Conservation (phyloP, 768 basidiomycete genomes). For the Lactarius hatsudake region DNA sequence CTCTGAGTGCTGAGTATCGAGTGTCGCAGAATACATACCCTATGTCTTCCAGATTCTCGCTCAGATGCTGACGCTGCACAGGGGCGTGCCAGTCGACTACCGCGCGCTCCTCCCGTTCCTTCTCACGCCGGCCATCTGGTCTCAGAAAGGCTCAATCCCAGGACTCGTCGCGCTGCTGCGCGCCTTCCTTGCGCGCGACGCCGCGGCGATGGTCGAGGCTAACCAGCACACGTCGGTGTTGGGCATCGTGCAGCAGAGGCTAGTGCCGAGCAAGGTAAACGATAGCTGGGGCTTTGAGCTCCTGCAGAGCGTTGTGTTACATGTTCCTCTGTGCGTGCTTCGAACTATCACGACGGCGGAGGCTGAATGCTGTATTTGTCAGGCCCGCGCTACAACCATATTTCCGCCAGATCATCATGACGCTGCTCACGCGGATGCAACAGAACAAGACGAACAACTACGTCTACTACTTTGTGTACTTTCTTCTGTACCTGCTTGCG, state of each 20-base stretch:
- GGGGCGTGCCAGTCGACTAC: constrained; percentile 71
- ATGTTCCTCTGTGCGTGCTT: constrained; percentile 69
- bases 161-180: constrained; percentile 86
- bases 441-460: constrained; percentile 87
- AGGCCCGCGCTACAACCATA: constrained; percentile 69
- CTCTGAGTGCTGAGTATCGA: neutral
- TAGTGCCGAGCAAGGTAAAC: constrained; percentile 84
- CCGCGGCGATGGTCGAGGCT: constrained; percentile 57
- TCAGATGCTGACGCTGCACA: constrained; percentile 89
- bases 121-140: constrained; percentile 84
- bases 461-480: constrained; percentile 76
- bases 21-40: constrained; percentile 81
- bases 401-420: constrained; percentile 71
- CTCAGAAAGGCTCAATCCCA: constrained; percentile 91
- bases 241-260: constrained; percentile 85
- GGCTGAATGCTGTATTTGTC: constrained; percentile 6
- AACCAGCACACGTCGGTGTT: constrained; percentile 77
- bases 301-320: constrained; percentile 68
- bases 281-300: constrained; percentile 93
- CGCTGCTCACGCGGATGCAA: constrained; percentile 82
- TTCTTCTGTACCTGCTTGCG: constrained; percentile 74
- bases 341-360: constrained; percentile 1
- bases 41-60: constrained; percentile 96
- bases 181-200: constrained; percentile 76
- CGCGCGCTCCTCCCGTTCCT: constrained; percentile 76